phyloP scores from a whole-genome alignment of 306 rosid species.

The Rosa rugosa region DNA sequence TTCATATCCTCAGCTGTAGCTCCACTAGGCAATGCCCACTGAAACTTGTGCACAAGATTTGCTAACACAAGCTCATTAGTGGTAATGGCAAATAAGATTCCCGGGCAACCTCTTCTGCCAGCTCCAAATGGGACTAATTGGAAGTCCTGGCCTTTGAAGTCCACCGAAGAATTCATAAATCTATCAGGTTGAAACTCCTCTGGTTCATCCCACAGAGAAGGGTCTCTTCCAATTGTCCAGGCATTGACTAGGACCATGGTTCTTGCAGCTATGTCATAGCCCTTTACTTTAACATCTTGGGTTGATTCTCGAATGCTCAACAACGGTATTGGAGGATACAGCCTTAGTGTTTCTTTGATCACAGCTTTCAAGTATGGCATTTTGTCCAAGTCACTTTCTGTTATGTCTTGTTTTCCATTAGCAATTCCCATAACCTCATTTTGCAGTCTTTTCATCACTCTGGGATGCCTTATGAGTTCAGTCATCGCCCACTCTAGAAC shows the following conservation, averaged over 20 bases:
- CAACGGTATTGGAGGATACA: slow-evolving; percentile 46
- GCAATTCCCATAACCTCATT: neutral
- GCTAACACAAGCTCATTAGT: slow-evolving; percentile 31
- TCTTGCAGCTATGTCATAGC: slow-evolving; percentile 12
- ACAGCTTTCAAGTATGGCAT: slow-evolving; percentile 47
- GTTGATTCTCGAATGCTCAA: slow-evolving; percentile 33
- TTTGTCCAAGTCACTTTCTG: slow-evolving; percentile 36
- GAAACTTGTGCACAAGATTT: slow-evolving; percentile 18
- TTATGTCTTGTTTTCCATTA: slow-evolving; percentile 31
- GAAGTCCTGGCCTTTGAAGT: too few relatives aligned
- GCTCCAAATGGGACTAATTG: too few relatives aligned
- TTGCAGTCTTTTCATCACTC: neutral
- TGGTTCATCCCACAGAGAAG: too few relatives aligned
- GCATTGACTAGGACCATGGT: slow-evolving; percentile 31
- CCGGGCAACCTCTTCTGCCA: too few relatives aligned
- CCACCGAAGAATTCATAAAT: too few relatives aligned
- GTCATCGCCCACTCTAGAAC: slow-evolving; percentile 54
- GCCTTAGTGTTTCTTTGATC: slow-evolving; percentile 37
- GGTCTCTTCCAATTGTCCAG: slow-evolving; percentile 39
- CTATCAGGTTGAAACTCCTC: too few relatives aligned
- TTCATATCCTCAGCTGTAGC: slow-evolving; percentile 23
- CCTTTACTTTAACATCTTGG: neutral
- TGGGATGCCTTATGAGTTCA: slow-evolving; percentile 45
- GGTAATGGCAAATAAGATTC: slow-evolving; percentile 7
- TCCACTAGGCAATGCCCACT: slow-evolving; percentile 16